Percentiles rank a stretch among this genome's conserved stretches.
Evolutionary conservation across 306 rosid genomes (phyloP).

Genomic region (Vachellia collinsii): DNA sequence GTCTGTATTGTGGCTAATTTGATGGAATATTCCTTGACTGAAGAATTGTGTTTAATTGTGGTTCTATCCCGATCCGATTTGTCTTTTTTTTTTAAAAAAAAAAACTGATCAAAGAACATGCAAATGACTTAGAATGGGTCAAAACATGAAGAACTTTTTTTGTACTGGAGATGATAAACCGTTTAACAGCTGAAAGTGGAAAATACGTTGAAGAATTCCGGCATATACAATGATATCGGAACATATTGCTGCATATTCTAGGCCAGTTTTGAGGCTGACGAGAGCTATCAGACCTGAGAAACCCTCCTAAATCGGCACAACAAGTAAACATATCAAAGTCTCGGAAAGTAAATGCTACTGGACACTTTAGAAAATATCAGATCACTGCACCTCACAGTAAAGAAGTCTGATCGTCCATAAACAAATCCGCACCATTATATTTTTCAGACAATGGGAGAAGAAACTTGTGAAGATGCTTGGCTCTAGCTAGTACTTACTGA

Average conservation of each 20-base stretch:
- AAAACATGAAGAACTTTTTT: background rate
- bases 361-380: slow-evolving; percentile 33
- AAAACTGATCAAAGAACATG: background rate
- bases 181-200: background rate
- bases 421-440: slow-evolving; percentile 42
- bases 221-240: slow-evolving; percentile 9
- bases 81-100: background rate
- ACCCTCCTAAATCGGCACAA: slow-evolving; percentile 21
- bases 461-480: slow-evolving; percentile 36
- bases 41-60: slow-evolving; percentile 21
- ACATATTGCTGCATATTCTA: slow-evolving; percentile 19
- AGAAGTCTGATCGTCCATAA: slow-evolving; percentile 35
- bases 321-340: background rate
- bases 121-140: background rate
- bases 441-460: slow-evolving; percentile 34
- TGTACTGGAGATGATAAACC: background rate
- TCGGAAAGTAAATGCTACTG: slow-evolving; percentile 32
- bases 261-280: slow-evolving; percentile 11
- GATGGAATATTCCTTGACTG: slow-evolving; percentile 1
- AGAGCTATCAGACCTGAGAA: slow-evolving; percentile 20
- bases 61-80: background rate
- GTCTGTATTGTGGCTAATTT: background rate
- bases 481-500: slow-evolving; percentile 20
- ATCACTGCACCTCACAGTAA: slow-evolving; percentile 40
- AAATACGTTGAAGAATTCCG: background rate